These are phyloP conservation scores for Lichenothelia convexa DNA, from an alignment of 495 filamentous ascomycete genomes.

Conservation along the genomic window DNA sequence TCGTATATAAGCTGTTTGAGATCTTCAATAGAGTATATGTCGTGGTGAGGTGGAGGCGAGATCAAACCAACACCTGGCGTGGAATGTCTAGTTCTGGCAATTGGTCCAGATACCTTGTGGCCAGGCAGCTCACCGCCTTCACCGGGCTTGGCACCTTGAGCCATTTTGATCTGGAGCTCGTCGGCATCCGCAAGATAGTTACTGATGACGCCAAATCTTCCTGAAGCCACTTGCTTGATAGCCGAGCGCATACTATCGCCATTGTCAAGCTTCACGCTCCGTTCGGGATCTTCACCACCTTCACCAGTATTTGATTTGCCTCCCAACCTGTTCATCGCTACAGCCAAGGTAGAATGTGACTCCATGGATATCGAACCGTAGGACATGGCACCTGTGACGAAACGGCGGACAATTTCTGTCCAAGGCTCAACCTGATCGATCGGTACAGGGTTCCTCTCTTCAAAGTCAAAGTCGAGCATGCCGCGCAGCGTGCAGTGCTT, in stretches of 20 bases:
- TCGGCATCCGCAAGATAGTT: conserved; percentile 98
- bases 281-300: conserved; percentile 92
- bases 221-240: conserved; percentile 97
- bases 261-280: conserved; percentile 70
- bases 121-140: conserved; percentile 97
- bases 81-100: conserved; percentile 93
- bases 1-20: conserved; percentile 98
- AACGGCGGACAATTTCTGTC: conserved; percentile 96
- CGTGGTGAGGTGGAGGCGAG: conserved; percentile 96
- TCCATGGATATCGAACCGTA: conserved; percentile 99
- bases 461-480: conserved; percentile 95
- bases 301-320: conserved; percentile 99
- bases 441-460: conserved; percentile 66
- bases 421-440: conserved; percentile 98
- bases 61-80: conserved; percentile 96
- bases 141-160: conserved; percentile 95
- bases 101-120: conserved; percentile 94
- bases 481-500: conserved; percentile 95
- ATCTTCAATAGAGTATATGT: conserved; percentile 99
- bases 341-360: conserved; percentile 88
- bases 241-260: conserved; percentile 97
- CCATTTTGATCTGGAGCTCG: conserved; percentile 99
- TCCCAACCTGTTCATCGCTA: conserved; percentile 95
- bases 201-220: conserved; percentile 93
- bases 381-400: conserved; percentile 99